Evolutionary conservation across 805 yeast species (phyloP).

Genomic region (Candida incommunis): DNA sequence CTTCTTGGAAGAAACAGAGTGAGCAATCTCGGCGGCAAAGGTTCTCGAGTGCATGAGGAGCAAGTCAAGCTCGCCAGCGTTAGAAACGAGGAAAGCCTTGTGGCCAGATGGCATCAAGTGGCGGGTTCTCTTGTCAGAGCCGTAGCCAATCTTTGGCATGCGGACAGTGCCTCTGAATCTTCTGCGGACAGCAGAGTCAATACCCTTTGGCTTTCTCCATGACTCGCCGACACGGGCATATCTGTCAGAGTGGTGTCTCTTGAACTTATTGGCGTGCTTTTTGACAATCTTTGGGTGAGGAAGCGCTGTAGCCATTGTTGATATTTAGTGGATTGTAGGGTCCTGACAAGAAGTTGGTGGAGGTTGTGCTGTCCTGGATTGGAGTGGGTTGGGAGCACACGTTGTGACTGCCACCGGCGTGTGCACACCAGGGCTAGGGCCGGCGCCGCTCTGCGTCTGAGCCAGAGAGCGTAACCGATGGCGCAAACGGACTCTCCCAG

Average conservation of each 20-base stretch:
- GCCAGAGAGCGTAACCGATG: too few relatives aligned
- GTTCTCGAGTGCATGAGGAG: slow-evolving; percentile 94
- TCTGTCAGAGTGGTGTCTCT: slow-evolving; percentile 99
- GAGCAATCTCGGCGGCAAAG: slow-evolving; percentile 99
- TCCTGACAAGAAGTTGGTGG: too few relatives aligned
- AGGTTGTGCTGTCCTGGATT: too few relatives aligned
- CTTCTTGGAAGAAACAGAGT: slow-evolving; percentile 96
- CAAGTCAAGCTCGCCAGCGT: slow-evolving; percentile 86
- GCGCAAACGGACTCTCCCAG: too few relatives aligned
- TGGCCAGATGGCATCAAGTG: slow-evolving; percentile 94
- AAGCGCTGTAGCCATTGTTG: slow-evolving; percentile 85
- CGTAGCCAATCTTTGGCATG: slow-evolving; percentile 99
- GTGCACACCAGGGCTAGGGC: too few relatives aligned
- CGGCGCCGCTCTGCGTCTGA: too few relatives aligned
- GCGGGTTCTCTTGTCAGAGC: slow-evolving; percentile 98
- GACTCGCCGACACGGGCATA: slow-evolving; percentile 94
- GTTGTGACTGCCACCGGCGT: slow-evolving; percentile 1
- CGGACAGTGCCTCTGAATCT: slow-evolving; percentile 95
- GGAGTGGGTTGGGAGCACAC: too few relatives aligned
- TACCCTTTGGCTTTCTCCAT: slow-evolving; percentile 99
- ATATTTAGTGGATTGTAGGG: neutral
- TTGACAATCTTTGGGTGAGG: slow-evolving; percentile 99
- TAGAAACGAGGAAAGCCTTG: slow-evolving; percentile 90
- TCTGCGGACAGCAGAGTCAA: slow-evolving; percentile 99
- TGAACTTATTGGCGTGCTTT: slow-evolving; percentile 98